Evolutionary conservation across 148 eudicot genomes (phyloP).

Genomic region (Oxyria digyna): DNA sequence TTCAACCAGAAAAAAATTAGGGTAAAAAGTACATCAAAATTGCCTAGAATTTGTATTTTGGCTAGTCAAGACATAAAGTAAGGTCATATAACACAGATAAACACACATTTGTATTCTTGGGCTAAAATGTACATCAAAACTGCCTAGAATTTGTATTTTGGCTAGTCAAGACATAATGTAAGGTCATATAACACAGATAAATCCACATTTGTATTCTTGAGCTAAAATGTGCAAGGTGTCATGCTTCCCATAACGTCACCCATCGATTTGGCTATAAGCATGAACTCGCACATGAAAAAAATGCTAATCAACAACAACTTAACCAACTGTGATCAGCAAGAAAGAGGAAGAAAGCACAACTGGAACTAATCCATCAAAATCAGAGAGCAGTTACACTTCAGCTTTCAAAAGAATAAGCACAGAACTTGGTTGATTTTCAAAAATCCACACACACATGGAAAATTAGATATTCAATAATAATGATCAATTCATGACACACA

Average conservation of each 20-base stretch:
- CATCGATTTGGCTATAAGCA: no score
- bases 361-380: no score
- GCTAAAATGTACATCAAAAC: no score
- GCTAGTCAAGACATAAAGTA: not conserved
- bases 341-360: not conserved
- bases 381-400: not conserved
- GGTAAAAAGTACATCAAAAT: not conserved
- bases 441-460: no score
- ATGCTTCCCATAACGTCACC: not conserved
- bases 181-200: not conserved
- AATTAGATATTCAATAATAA: no score
- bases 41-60: not conserved
- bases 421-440: no score
- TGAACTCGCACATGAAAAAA: not conserved
- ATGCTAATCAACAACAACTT: not conserved
- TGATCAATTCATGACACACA: no score
- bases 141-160: no score
- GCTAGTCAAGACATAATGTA: not conserved
- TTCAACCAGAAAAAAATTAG: not conserved
- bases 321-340: not conserved
- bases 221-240: no score
- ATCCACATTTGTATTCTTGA: no score
- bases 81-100: not conserved
- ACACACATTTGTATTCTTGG: no score
- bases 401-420: no score